Base-by-base conservation (phyloP, 768 basidiomycete species). In the Psilocybe cyanescens region DNA sequence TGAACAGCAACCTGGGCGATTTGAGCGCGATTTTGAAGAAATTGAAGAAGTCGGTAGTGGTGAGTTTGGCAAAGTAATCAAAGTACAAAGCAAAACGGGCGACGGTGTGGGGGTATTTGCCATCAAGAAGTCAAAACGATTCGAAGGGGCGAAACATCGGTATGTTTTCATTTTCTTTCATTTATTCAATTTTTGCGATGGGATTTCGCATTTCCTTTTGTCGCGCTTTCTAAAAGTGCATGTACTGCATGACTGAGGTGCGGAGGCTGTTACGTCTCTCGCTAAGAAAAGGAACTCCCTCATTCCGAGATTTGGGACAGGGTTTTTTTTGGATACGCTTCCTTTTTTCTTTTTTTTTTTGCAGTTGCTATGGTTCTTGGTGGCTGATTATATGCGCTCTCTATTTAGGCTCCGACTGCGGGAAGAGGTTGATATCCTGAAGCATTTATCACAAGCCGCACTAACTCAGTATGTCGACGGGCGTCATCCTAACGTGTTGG, bases 381-480 rank as follows among this genome's bases (percentile, higher is more conserved):
- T 63, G 61, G 60, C 60, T 70, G 62, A 61, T 54, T 57, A 64
- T 61, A 59, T 60, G 54, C 61, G 58, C 62, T 53, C 67, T 37
- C 3, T 58, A 65, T 66, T 70, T 67, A 94, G 92, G 62, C 78
- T 89, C 60, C 94, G 97, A 37, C 83, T 98, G 66, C 85, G 93
- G 12, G 97, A 99, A 73, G 97, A 99, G 78, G 94, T 96, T 39
- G 92, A 97, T 65, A 89, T 97, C 64, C 83, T 99, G 44, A 87
- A 90, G 62, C 89, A 92, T 70, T 86, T 99, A 57, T 78, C 79
- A 47, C 68, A 74, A 60, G 73, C 75, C 53, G 76, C 79, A 5
- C 76, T 74, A 58, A 74, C 76, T 60, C 73, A 73, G 67, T 78
- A 59, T 30, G 55, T 74, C 31, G 74, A 68, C 29, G 73, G 73